Evolutionary conservation across 441 rosid species (phyloP).

Genomic region (Pelargonium fulgidum): DNA sequence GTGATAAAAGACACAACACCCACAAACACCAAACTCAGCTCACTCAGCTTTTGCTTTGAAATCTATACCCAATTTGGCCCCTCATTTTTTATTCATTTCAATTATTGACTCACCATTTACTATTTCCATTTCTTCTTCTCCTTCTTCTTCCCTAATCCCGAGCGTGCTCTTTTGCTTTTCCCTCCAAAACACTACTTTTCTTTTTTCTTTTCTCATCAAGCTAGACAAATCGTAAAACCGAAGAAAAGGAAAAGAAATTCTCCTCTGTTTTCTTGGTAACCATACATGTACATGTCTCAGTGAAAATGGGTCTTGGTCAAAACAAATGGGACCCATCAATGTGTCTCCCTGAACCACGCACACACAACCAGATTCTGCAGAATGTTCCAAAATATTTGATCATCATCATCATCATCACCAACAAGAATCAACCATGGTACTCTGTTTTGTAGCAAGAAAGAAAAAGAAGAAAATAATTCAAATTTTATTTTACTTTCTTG

Average conservation of each 20-base stretch:
- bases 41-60: constrained; percentile 21
- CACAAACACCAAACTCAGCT: constrained; percentile 13
- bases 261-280: constrained; percentile 1
- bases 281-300: not conserved
- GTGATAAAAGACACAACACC: constrained; percentile 10
- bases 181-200: constrained; percentile 21
- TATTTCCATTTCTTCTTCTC: not conserved
- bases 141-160: constrained; percentile 2
- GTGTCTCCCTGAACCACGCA: no score
- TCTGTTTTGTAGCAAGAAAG: not conserved
- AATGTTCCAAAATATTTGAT: not conserved
- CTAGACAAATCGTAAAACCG: not conserved
- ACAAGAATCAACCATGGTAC: not conserved
- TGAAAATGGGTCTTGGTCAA: no score
- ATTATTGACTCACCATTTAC: constrained; percentile 27
- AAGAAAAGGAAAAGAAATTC: not conserved
- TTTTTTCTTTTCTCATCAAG: not conserved
- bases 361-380: not conserved
- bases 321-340: not conserved
- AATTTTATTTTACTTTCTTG: not conserved
- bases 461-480: not conserved
- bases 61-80: constrained; percentile 18
- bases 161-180: constrained; percentile 5
- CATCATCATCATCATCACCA: not conserved
- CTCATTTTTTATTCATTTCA: constrained; percentile 3